These are phyloP conservation scores for Catharanthus roseus DNA, from an alignment of 257 asterid genomes.

Conservation along the genomic window DNA sequence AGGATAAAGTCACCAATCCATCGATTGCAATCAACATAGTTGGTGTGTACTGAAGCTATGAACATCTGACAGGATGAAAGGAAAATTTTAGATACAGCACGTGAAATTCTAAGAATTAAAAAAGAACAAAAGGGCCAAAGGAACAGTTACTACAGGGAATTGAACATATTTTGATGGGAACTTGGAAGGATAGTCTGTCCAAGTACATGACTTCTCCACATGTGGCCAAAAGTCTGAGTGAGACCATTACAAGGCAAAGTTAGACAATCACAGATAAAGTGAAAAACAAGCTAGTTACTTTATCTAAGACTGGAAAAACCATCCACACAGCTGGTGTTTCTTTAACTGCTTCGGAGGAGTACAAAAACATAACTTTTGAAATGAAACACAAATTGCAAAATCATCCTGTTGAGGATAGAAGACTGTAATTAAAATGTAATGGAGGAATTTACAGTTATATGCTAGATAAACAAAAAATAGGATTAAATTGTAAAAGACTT, in stretches of 20 bases:
- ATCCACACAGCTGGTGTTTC: background rate
- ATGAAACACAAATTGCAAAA: background rate
- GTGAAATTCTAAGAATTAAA: constrained; percentile 2
- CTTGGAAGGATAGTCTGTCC: constrained; percentile 97
- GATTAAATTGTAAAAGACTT: background rate
- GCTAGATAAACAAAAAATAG: background rate
- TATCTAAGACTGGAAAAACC: too few relatives aligned
- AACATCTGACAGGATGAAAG: constrained; percentile 44
- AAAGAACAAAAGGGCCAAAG: constrained; percentile 8
- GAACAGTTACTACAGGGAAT: constrained; percentile 66
- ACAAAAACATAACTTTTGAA: background rate
- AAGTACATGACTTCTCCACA: constrained; percentile 93
- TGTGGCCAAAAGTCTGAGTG: constrained; percentile 91
- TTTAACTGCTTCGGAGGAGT: background rate
- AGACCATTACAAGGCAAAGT: background rate
- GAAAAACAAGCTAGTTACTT: background rate
- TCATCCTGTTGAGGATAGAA: background rate
- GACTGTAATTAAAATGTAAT: background rate
- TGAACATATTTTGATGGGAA: constrained; percentile 97
- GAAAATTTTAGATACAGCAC: constrained; percentile 17
- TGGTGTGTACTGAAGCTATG: constrained; percentile 90
- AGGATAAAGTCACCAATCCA: constrained; percentile 95
- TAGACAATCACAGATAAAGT: background rate
- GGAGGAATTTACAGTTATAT: background rate
- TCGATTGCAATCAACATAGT: constrained; percentile 92